Evolutionary conservation across 306 rosid species (phyloP), one percentile per base, ranked within the genome.

Genomic region (Prunus mira): DNA sequence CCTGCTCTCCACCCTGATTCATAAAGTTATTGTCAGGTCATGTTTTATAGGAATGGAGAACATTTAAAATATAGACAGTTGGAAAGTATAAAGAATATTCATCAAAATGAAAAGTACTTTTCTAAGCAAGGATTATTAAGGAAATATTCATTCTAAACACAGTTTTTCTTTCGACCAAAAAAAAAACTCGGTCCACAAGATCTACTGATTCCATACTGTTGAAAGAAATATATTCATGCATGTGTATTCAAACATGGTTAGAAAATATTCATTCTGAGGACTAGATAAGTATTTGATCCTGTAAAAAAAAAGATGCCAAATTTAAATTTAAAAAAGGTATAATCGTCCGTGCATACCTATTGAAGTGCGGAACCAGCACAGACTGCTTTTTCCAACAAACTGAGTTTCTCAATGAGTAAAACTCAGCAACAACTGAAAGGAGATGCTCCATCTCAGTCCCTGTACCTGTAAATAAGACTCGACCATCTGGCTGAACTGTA

Each of bases 371-470:
- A 70, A 94, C 91, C 79, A 94, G 84, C 76, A 89, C 43, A 14
- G 87, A 81, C 67, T 58, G 85, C 78, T 60, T 90, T 82, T 83
- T 82, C 80, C 84, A 86, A 69, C 34, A 80, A 18, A 22, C 74
- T 12, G 87, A 80, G 77, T 27, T 73, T 69, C 88, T 85, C 61
- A 86, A 69, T 30, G 91, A 57, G 80, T 86, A 84, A 72, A 92
- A 90, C 73, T 91, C 89, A 7, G 93, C 86, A 81, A 91, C 88
- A 55, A 81, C 82, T 34, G 96, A 85, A 76, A 90, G 87, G 62
- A 94, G 88, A 86, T 90, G 90, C 80, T 86, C 88, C 87, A 90
- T 84, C 86, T 91, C 91, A 74, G 82, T 78, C 62, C 83, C 87
- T 45, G 87, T 70, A 76, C 87, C 93, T 71, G 79, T 87, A 78